A percentile compares a stretch with the other conserved stretches of the same genome.
phyloP scores from a whole-genome alignment of 179 eudicot genomes.

The Patellifolia procumbens region DNA sequence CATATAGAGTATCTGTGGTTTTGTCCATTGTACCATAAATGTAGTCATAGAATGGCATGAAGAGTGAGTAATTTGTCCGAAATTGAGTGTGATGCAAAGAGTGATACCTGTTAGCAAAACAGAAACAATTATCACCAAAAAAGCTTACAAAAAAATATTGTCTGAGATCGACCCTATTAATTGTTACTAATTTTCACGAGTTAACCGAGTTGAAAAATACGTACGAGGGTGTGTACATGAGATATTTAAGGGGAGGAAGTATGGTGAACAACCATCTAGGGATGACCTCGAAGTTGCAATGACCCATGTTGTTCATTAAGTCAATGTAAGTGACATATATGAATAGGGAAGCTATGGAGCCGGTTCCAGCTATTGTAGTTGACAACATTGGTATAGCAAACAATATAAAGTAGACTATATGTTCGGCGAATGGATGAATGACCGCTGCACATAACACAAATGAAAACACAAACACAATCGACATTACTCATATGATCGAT shows the following conservation, averaged over 20 bases:
- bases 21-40: conserved; percentile 75
- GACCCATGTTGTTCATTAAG: conserved; percentile 54
- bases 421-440: conserved; percentile 50
- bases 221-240: conserved; percentile 57
- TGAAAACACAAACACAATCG: too few relatives aligned
- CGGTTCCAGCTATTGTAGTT: conserved; percentile 9
- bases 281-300: conserved; percentile 51
- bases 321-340: conserved; percentile 42
- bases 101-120: conserved; percentile 50
- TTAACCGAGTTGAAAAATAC: conserved; percentile 12
- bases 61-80: conserved; percentile 74
- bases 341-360: conserved; percentile 13
- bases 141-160: background rate
- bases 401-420: conserved; percentile 35
- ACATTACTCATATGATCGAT: too few relatives aligned
- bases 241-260: conserved; percentile 53
- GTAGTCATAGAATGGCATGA: conserved; percentile 92
- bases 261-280: conserved; percentile 38
- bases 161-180: background rate
- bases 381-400: conserved; percentile 44
- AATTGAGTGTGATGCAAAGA: conserved; percentile 92
- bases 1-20: conserved; percentile 52
- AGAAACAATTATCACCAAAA: background rate
- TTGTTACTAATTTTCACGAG: background rate
- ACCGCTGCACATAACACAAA: conserved; percentile 36